A percentile compares a stretch with the other conserved stretches of the same genome.
Evolutionary conservation across 1,139 yeast genomes (phyloP).

Genomic region (Pichia sp.): DNA sequence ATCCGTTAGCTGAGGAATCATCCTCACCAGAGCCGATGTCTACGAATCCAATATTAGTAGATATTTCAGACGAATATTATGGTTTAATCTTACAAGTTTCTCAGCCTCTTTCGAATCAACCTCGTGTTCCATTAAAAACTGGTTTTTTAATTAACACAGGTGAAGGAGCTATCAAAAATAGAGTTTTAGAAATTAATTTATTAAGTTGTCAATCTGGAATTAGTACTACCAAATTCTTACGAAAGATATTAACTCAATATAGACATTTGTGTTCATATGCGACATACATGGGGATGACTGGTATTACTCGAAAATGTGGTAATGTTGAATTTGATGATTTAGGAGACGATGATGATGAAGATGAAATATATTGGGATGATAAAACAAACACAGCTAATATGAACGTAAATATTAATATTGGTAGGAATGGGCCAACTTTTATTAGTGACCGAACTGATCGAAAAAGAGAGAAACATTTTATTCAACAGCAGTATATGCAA

Average conservation of each 20-base stretch:
- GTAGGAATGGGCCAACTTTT: conserved; percentile 3
- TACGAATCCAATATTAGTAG: conserved; percentile 38
- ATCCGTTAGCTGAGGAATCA: conserved; percentile 11
- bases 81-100: conserved; percentile 60
- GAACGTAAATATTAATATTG: background rate
- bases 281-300: conserved; percentile 38
- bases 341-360: conserved; percentile 30
- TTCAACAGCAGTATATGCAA: conserved; percentile 17
- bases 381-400: background rate
- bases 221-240: conserved; percentile 51
- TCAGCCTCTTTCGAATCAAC: conserved; percentile 62
- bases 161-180: conserved; percentile 24
- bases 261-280: conserved; percentile 46
- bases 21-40: conserved; percentile 8
- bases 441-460: conserved; percentile 17
- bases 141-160: conserved; percentile 55
- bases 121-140: conserved; percentile 61
- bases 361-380: conserved; percentile 12
- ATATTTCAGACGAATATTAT: conserved; percentile 50
- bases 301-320: conserved; percentile 15
- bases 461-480: conserved; percentile 20
- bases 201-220: conserved; percentile 65
- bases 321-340: conserved; percentile 33
- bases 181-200: conserved; percentile 50
- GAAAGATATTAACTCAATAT: conserved; percentile 57